Base-by-base conservation (phyloP, 129 eudicot genomes). In the Mikania micrantha region DNA sequence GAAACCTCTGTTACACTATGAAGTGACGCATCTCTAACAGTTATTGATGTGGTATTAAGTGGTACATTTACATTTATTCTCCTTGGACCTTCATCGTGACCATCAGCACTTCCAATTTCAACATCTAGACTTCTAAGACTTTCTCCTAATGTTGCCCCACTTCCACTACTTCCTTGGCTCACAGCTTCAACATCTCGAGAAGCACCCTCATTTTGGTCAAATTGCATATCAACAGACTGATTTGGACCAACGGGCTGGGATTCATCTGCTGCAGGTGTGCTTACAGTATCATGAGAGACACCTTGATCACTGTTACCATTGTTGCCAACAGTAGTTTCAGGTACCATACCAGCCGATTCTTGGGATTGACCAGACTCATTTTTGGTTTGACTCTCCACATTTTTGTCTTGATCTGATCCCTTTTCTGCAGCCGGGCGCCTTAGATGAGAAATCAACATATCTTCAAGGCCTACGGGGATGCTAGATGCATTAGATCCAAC, bases 61-160 rank as follows among this genome's bases (percentile, higher is more conserved):
- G 86, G 71, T 29, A 72, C 81, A 69, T 64, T 85, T 20, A 72
- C 81, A 66, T 67, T 85, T 19, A 60, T 49, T 80, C 98, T 92
- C 82, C 98, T 86, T 19, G 78, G 58, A 74, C 89, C 95, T 27
- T 93, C 98, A 82, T 93, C 98, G 66, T 93, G 96, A 34, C 98
- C 98, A 86, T 93, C 98, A 39, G 96, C 96, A 81, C 98, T 93
- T 41, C 98, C 98, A 67, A 88, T 93, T 79, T 93, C 98, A 69
- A 93, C 98, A 83, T 93, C 98, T 11, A 93, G 83, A 84, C 98
- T 93, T 11, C 96, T 84, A 29, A 93, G 87, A 76, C 98, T 93
- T 77, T 93, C 98, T 53, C 96, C 98, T 58, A 93, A 72, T 7
- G 96, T 88, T 11, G 98, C 98, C 28, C 98, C 96, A 82, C 98